Conservation (phyloP, 768 basidiomycete species). For the Suillus variegatus region DNA sequence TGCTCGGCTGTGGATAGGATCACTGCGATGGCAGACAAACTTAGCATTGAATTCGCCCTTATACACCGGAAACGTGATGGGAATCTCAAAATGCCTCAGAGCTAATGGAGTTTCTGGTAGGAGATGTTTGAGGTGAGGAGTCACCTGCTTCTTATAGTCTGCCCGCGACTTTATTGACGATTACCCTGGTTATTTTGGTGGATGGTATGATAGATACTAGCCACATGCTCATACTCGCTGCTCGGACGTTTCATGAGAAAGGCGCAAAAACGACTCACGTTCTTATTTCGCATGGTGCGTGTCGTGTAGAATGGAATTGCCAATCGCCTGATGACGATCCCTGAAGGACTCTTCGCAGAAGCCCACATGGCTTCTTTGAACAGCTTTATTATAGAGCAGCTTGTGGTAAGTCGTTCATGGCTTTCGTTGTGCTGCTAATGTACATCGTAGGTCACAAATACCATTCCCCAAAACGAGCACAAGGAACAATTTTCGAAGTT, state of each 20-base stretch:
- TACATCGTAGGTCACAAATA: conserved; percentile 80
- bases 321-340: conserved; percentile 11
- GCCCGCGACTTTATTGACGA: conserved; percentile 3
- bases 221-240: conserved; percentile 82
- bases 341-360: conserved; percentile 76
- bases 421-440: background rate
- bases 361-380: conserved; percentile 67
- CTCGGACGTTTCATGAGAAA: conserved; percentile 79
- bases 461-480: conserved; percentile 82
- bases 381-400: conserved; percentile 73
- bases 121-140: conserved; percentile 90
- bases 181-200: conserved; percentile 72
- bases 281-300: conserved; percentile 86
- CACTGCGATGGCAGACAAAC: conserved; percentile 93
- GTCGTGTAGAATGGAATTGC: background rate
- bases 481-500: conserved; percentile 68
- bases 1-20: conserved; percentile 52
- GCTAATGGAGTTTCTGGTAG: conserved; percentile 91
- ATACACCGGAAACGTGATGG: conserved; percentile 90
- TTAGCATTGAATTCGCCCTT: conserved; percentile 92
- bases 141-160: conserved; percentile 12
- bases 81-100: conserved; percentile 64
- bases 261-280: conserved; percentile 88
- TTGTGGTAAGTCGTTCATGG: conserved; percentile 62
- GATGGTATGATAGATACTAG: conserved; percentile 99